These are phyloP conservation scores for Rauvolfia tetraphylla DNA, from an alignment of 257 asterid genomes.

Conservation along the genomic window DNA sequence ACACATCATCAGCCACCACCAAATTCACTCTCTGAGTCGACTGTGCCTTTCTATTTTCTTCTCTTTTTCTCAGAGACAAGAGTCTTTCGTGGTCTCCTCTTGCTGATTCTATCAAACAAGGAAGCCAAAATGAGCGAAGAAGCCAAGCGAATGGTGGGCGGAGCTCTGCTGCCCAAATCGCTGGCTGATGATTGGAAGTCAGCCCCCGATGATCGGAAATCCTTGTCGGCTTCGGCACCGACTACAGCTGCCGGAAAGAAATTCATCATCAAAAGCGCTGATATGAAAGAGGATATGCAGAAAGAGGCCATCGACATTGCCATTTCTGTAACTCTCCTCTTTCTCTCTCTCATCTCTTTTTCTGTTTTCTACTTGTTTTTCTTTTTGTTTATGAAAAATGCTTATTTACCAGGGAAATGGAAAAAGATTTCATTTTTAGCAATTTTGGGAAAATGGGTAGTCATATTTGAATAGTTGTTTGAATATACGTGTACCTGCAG, in stretches of 20 bases:
- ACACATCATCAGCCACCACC: slow-evolving; percentile 10
- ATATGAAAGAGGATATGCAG: slow-evolving; percentile 92
- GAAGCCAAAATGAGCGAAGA: slow-evolving; percentile 58
- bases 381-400: not conserved
- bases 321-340: slow-evolving; percentile 53
- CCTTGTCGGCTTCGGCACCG: slow-evolving; percentile 43
- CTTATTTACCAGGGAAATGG: not conserved
- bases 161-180: slow-evolving; percentile 40
- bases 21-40: not conserved
- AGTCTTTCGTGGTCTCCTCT: not conserved
- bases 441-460: not conserved
- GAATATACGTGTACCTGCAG: slow-evolving; percentile 23
- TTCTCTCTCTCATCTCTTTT: not conserved
- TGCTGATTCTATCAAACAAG: not conserved
- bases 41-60: not conserved
- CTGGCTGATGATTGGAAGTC: slow-evolving; percentile 53
- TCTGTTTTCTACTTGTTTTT: not conserved
- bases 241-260: slow-evolving; percentile 45
- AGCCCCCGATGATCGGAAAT: slow-evolving; percentile 11
- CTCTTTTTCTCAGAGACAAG: not conserved
- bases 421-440: not conserved
- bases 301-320: slow-evolving; percentile 93
- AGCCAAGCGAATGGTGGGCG: slow-evolving; percentile 57
- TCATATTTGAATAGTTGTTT: not conserved
- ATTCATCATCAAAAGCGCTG: slow-evolving; percentile 81